Percentiles rank a stretch among this genome's conserved stretches.
Conservation (phyloP, 495 filamentous ascomycete species). For the Hypomontagnella submonticulosa region DNA sequence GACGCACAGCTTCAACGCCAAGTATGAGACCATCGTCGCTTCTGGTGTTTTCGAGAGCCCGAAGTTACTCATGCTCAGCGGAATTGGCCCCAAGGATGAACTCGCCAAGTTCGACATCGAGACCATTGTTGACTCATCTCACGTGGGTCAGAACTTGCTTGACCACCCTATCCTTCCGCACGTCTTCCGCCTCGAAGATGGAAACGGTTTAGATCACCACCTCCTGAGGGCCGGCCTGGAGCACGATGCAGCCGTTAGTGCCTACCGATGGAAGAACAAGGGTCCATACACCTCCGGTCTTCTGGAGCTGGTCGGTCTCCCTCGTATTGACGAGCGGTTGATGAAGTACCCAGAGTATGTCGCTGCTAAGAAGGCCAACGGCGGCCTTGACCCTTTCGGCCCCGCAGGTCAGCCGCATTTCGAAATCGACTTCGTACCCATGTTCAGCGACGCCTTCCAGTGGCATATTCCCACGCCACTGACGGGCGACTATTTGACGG, state of each 20-base stretch:
- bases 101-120: slow-evolving; percentile 63
- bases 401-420: slow-evolving; percentile 70
- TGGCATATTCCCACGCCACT: slow-evolving; percentile 68
- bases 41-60: slow-evolving; percentile 68
- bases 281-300: slow-evolving; percentile 64
- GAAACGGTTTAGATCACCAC: slow-evolving; percentile 63
- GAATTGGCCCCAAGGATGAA: slow-evolving; percentile 65
- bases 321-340: slow-evolving; percentile 65
- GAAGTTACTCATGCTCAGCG: slow-evolving; percentile 70
- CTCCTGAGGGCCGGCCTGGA: slow-evolving; percentile 62
- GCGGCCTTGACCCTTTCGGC: slow-evolving; percentile 66
- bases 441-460: slow-evolving; percentile 71
- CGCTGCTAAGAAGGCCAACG: slow-evolving; percentile 61
- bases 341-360: slow-evolving; percentile 61
- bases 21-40: slow-evolving; percentile 67
- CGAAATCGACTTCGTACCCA: slow-evolving; percentile 71
- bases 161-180: slow-evolving; percentile 67
- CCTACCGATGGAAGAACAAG: slow-evolving; percentile 60
- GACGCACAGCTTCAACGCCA: slow-evolving; percentile 54
- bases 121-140: slow-evolving; percentile 60
- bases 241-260: slow-evolving; percentile 56
- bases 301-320: slow-evolving; percentile 66
- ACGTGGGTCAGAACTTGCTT: slow-evolving; percentile 68
- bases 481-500: slow-evolving; percentile 62
- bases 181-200: slow-evolving; percentile 66